Percentiles rank a stretch among this genome's conserved stretches.
Conservation (phyloP, 805 yeast genomes). For the Debaryomyces prosopidis region DNA sequence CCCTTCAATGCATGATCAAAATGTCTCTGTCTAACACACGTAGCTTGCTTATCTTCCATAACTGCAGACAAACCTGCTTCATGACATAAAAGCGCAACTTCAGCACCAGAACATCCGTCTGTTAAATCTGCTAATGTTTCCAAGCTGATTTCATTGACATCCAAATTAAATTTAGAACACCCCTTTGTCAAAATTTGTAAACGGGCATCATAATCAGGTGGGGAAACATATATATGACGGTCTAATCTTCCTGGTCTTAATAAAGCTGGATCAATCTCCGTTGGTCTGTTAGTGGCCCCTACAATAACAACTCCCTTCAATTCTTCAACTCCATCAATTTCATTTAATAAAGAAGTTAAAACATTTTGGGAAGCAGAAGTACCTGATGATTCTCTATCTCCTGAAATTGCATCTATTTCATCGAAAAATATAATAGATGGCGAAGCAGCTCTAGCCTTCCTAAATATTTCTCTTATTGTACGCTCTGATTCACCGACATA, state of each 20-base stretch:
- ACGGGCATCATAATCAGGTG: constrained; percentile 85
- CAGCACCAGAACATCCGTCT: constrained; percentile 97
- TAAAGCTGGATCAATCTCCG: constrained; percentile 87
- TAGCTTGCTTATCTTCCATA: constrained; percentile 67
- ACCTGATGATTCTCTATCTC: constrained; percentile 64
- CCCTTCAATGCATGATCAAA: constrained; percentile 69
- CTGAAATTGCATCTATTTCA: constrained; percentile 92
- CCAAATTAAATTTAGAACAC: constrained; percentile 62
- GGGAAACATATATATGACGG: constrained; percentile 87
- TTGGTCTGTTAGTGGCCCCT: constrained; percentile 96
- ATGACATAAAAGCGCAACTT: constrained; percentile 85
- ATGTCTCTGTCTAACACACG: constrained; percentile 59
- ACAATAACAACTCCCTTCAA: constrained; percentile 89
- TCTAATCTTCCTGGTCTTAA: constrained; percentile 95
- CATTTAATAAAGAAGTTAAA: constrained; percentile 85
- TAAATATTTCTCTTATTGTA: constrained; percentile 88
- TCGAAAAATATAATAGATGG: constrained; percentile 95
- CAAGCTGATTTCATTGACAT: constrained; percentile 45
- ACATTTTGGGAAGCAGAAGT: constrained; percentile 82
- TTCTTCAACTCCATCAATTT: constrained; percentile 96
- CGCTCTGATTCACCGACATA: constrained; percentile 95
- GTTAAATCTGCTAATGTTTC: constrained; percentile 59
- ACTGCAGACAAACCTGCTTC: constrained; percentile 96
- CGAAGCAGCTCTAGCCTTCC: constrained; percentile 91
- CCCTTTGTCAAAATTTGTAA: constrained; percentile 73